These are phyloP conservation scores for Sanghuangporus baumii DNA, from an alignment of 1,284 basidiomycete genomes.

Conservation along the genomic window DNA sequence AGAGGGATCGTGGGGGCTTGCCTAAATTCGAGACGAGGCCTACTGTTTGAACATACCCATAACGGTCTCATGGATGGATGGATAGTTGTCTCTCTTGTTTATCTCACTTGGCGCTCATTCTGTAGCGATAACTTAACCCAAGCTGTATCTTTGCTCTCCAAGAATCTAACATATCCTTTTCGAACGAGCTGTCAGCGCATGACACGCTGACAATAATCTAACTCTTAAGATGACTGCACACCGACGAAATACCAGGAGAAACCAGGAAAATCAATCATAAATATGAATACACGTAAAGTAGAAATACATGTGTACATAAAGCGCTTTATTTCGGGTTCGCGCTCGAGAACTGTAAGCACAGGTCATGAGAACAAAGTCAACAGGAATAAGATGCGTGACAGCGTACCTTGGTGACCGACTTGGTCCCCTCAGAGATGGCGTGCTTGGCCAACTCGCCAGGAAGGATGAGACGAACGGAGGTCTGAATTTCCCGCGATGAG, in stretches of 20 bases:
- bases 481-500: slow-evolving; percentile 92
- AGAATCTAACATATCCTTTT: not conserved
- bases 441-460: slow-evolving; percentile 84
- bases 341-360: slow-evolving; percentile 10
- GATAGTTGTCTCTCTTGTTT: not conserved
- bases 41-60: not conserved
- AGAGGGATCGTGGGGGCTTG: not conserved
- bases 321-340: slow-evolving; percentile 17
- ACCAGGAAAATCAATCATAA: slow-evolving; percentile 13
- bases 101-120: no score
- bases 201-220: no score
- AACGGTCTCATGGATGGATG: not conserved
- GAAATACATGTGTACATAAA: slow-evolving; percentile 14
- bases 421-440: slow-evolving; percentile 74
- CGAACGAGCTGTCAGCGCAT: no score
- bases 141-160: not conserved
- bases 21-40: not conserved
- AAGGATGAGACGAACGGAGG: slow-evolving; percentile 85
- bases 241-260: not conserved
- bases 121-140: no score
- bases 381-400: not conserved
- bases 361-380: not conserved
- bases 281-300: slow-evolving; percentile 16
- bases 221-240: not conserved
- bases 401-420: slow-evolving; percentile 38